A percentile compares a stretch with the other conserved stretches of the same genome.
These are phyloP conservation scores for Stemphylium vesicarium DNA, from an alignment of 2,329 filamentous ascomycete genomes.

Conservation along the genomic window DNA sequence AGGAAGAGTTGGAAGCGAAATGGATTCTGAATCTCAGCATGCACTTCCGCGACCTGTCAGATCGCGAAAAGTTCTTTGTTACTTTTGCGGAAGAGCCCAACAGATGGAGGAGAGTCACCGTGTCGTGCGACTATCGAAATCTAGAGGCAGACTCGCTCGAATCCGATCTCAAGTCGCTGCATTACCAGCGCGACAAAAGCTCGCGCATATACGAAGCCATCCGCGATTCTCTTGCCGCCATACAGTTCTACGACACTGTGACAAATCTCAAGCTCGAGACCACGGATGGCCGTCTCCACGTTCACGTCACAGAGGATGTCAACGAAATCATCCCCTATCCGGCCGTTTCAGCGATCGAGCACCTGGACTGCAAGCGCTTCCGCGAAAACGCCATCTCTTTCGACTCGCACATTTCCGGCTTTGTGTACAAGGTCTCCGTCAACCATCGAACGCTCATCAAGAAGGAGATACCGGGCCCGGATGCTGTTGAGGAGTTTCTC, in stretches of 20 bases:
- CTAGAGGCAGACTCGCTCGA: conserved; percentile 84
- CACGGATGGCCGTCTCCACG: conserved; percentile 82
- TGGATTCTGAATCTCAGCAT: conserved; percentile 99
- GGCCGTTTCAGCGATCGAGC: conserved; percentile 71
- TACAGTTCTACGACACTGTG: conserved; percentile 94
- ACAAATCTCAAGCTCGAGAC: conserved; percentile 96
- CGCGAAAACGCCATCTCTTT: conserved; percentile 80
- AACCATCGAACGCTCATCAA: conserved; percentile 80
- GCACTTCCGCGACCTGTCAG: conserved; percentile 93
- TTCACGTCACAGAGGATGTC: conserved; percentile 96
- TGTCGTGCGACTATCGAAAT: conserved; percentile 90
- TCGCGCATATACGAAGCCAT: conserved; percentile 93
- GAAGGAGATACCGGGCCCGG: conserved; percentile 96
- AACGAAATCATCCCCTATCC: conserved; percentile 95
- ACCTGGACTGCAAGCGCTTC: conserved; percentile 66
- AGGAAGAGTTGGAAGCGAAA: conserved; percentile 80
- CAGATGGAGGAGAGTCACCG: conserved; percentile 84
- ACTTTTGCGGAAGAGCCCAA: conserved; percentile 84
- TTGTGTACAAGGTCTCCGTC: conserved; percentile 90
- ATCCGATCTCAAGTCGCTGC: conserved; percentile 75
- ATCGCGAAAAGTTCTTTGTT: conserved; percentile 96
- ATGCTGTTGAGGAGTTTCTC: conserved; percentile 93
- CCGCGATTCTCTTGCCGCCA: conserved; percentile 87
- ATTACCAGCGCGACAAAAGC: conserved; percentile 90
- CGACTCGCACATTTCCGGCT: conserved; percentile 92